These are phyloP conservation scores for Tricholomella constricta DNA, from an alignment of 768 basidiomycete genomes.

Conservation along the genomic window DNA sequence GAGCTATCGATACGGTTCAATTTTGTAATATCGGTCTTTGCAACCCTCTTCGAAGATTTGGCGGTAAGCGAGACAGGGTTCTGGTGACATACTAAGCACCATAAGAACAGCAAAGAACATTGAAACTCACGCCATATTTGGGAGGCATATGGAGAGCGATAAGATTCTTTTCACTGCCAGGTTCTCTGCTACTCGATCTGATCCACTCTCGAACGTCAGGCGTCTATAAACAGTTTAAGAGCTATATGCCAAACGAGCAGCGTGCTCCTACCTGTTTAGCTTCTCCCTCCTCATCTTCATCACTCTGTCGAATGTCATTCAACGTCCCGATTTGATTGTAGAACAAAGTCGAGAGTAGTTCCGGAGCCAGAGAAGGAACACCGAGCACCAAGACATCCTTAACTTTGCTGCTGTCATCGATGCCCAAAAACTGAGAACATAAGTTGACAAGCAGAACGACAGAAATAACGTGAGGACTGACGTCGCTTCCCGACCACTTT, in stretches of 20 bases:
- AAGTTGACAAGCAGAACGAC: too few relatives aligned
- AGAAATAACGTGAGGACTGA: too few relatives aligned
- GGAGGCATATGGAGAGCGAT: background rate
- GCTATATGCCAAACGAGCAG: background rate
- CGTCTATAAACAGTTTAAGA: background rate
- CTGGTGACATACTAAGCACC: too few relatives aligned
- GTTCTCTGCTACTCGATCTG: background rate
- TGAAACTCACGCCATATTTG: background rate
- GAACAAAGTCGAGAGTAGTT: background rate
- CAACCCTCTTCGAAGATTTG: too few relatives aligned
- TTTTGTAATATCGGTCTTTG: too few relatives aligned
- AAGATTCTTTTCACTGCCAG: background rate
- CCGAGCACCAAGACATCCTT: conserved; percentile 15
- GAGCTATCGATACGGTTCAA: too few relatives aligned
- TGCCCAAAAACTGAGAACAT: background rate
- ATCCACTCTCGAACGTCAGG: conserved; percentile 2
- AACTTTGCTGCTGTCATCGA: conserved; percentile 3
- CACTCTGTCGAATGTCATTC: background rate
- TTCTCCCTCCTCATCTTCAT: background rate
- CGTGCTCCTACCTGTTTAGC: background rate
- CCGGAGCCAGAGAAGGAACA: background rate
- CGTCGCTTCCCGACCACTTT: too few relatives aligned
- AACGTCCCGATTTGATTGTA: conserved; percentile 11
- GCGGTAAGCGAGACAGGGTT: too few relatives aligned
- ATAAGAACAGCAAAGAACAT: background rate